Evolutionary conservation across 2,329 filamentous ascomycete genomes (phyloP).

Genomic region (Fusarium sulawesiense): DNA sequence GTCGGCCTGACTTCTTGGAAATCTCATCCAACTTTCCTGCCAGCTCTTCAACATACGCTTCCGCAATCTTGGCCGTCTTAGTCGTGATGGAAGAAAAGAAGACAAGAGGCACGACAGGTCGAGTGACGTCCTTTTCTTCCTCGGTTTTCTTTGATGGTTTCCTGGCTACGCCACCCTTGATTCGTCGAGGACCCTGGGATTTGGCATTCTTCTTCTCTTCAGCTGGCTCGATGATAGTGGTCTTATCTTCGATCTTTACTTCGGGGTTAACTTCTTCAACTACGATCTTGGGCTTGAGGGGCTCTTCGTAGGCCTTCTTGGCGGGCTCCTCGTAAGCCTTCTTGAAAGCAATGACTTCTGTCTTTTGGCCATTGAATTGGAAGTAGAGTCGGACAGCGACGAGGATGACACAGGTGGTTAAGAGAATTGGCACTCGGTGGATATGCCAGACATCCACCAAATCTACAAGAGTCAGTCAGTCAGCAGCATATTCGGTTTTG

Average conservation of each 20-base stretch:
- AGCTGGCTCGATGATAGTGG: conserved; percentile 31
- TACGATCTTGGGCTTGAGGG: conserved; percentile 16
- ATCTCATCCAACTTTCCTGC: conserved; percentile 64
- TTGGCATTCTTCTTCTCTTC: conserved; percentile 47
- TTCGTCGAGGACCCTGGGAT: conserved; percentile 60
- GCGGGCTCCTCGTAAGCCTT: conserved; percentile 49
- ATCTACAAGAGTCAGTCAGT: conserved; percentile 43
- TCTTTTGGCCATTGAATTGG: conserved; percentile 50
- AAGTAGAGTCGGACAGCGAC: conserved; percentile 57
- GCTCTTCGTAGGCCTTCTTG: not conserved
- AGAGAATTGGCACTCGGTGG: conserved; percentile 58
- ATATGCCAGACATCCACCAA: conserved; percentile 59
- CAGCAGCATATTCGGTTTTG: conserved; percentile 17
- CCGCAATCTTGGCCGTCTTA: conserved; percentile 80
- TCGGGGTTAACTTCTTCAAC: conserved; percentile 4
- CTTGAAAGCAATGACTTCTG: conserved; percentile 53
- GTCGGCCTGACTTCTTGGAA: conserved; percentile 49
- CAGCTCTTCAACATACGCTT: conserved; percentile 69
- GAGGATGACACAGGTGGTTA: conserved; percentile 54
- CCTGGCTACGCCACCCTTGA: conserved; percentile 57
- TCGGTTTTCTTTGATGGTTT: conserved; percentile 46
- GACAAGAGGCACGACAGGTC: conserved; percentile 76
- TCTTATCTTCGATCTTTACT: conserved; percentile 29
- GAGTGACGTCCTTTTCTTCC: conserved; percentile 47
- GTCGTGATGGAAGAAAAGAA: conserved; percentile 93